Evolutionary conservation across 192 early-diverging fungal species (phyloP).

Genomic region (Backusella mclennaniae): DNA sequence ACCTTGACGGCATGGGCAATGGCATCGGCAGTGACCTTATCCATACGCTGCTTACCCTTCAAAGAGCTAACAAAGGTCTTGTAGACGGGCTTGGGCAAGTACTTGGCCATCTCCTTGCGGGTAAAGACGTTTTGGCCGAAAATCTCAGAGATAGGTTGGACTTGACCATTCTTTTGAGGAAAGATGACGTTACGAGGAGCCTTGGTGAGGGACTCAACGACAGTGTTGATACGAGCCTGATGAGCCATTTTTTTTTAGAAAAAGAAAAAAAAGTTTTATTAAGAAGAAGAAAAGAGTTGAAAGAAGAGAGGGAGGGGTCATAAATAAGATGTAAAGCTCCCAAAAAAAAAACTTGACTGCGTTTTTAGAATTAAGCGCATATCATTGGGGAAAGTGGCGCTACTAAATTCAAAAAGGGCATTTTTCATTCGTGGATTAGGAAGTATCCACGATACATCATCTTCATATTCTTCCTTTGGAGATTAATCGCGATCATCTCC

Average conservation of each 20-base stretch:
- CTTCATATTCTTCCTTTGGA: not conserved
- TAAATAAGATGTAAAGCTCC: not conserved
- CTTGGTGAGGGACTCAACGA: conserved; percentile 55
- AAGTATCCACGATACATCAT: not conserved
- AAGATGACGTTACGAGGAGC: conserved; percentile 76
- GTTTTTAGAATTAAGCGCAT: not conserved
- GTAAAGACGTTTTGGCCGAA: conserved; percentile 94
- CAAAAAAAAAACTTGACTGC: not conserved
- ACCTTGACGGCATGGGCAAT: conserved; percentile 95
- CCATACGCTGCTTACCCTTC: conserved; percentile 85
- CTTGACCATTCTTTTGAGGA: conserved; percentile 72
- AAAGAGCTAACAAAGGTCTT: conserved; percentile 90
- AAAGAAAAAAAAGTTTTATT: not conserved
- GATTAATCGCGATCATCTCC: not conserved
- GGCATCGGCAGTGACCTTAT: conserved; percentile 94
- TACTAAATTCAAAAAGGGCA: not conserved
- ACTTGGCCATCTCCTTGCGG: conserved; percentile 81
- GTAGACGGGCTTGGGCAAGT: conserved; percentile 94
- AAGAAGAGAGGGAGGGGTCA: not conserved
- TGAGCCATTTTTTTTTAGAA: conserved; percentile 29
- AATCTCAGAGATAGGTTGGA: conserved; percentile 84
- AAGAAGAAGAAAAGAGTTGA: not conserved
- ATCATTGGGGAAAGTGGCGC: not conserved
- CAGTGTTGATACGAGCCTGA: conserved; percentile 44
- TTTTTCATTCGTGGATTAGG: not conserved